Evolutionary conservation across 2,329 filamentous ascomycete genomes (phyloP), one percentile per base, ranked within the genome.

Genomic region (Anthostomella pinea): DNA sequence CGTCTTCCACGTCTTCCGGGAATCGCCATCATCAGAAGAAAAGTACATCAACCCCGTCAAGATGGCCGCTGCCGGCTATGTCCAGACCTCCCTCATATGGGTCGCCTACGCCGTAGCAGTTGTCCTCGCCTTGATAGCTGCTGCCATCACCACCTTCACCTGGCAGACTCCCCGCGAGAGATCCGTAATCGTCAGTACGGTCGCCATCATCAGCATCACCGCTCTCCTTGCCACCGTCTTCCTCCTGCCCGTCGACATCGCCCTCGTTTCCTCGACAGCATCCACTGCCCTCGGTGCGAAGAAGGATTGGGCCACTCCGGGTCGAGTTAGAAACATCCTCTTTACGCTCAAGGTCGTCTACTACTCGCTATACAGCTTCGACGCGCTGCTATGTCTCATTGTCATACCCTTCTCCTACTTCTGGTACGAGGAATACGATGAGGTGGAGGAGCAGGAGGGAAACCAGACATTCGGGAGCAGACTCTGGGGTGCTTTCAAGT

Each of bases 401-500:
- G 77, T 95, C 28, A 85, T 97, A 14, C 93, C 93, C 0, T 98
- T 98, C 59, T 85, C 90, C 30, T 98, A 98, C 69, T 98, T 98
- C 62, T 96, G 85, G 81, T 93, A 95, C 57, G 93, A 98, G 62
- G 93, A 97, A 63, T 95, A 95, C 49, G 91, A 96, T 55, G 89
- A 96, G 65, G 83, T 91, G 14, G 89, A 89, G 43, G 76, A 83
- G 21, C 87, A 95, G 53, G 79, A 87, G 43, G 86, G 87, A 20
- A 80, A 78, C 19, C 83, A 90, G 59, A 84, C 85, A 2, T 63
- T 84, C 40, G 74, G 72, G 6, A 77, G 80, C 55, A 78, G 88
- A 36, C 75, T 97, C 42, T 83, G 82, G 76, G 82, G 82, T n/a
- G 88, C 93, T 4, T 70, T 87, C 59, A 95, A 94, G 66, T 97